Evolutionary conservation across 371 early-diverging fungal species (phyloP).

Genomic region (Capillidium heterosporum): DNA sequence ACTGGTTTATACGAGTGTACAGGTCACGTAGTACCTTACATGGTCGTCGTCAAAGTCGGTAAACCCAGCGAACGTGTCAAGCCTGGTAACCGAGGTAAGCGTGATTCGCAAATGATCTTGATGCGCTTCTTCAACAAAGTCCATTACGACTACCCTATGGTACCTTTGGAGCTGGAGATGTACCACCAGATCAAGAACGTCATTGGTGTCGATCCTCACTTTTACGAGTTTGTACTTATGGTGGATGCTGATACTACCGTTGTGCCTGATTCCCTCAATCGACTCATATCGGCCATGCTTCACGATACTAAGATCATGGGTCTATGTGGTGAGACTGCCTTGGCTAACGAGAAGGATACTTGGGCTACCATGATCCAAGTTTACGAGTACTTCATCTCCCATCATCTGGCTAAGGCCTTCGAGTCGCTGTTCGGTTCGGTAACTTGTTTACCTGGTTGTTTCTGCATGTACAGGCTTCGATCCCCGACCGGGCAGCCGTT

Average conservation of each 20-base stretch:
- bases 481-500: conserved; percentile 78
- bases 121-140: conserved; percentile 98
- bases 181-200: conserved; percentile 79
- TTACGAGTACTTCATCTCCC: conserved; percentile 85
- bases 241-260: conserved; percentile 93
- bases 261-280: conserved; percentile 40
- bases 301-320: conserved; percentile 73
- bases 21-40: conserved; percentile 80
- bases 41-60: conserved; percentile 92
- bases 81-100: conserved; percentile 98
- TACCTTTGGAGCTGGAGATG: conserved; percentile 82
- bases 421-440: conserved; percentile 72
- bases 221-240: conserved; percentile 85
- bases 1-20: conserved; percentile 86
- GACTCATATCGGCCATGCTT: conserved; percentile 55
- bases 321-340: conserved; percentile 69
- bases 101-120: conserved; percentile 97
- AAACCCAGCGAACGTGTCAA: conserved; percentile 54
- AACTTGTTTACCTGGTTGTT: conserved; percentile 91
- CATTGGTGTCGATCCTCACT: conserved; percentile 63
- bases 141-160: conserved; percentile 80
- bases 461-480: conserved; percentile 85
- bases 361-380: conserved; percentile 91
- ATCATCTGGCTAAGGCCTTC: conserved; percentile 87
- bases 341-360: conserved; percentile 71